phyloP scores from a whole-genome alignment of 2,329 filamentous ascomycete genomes.

The Rhinocladiella similis region DNA sequence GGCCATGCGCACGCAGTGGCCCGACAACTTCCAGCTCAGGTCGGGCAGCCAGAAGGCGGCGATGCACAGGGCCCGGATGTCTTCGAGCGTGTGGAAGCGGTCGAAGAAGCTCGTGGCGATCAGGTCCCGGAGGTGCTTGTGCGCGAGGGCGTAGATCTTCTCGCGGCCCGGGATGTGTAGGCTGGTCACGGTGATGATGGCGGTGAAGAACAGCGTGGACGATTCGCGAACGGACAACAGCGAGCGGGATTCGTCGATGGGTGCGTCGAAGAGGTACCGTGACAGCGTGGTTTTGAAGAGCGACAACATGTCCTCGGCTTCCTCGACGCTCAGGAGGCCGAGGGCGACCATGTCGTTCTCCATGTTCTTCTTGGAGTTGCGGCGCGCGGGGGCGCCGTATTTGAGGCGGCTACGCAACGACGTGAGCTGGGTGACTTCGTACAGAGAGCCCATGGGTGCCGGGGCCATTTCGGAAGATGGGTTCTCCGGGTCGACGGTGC shows the following conservation, averaged over 20 bases:
- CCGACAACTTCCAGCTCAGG: conserved; percentile 62
- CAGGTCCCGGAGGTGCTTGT: conserved; percentile 57
- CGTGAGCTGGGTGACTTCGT: conserved; percentile 54
- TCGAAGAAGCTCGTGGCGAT: conserved; percentile 60
- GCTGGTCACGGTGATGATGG: conserved; percentile 59
- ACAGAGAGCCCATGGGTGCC: conserved; percentile 55
- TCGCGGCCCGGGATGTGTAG: conserved; percentile 58
- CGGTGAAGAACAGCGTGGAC: conserved; percentile 57
- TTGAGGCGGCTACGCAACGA: conserved; percentile 26
- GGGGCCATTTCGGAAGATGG: conserved; percentile 43
- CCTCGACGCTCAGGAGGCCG: conserved; percentile 22
- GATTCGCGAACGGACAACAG: conserved; percentile 55
- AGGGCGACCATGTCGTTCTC: conserved; percentile 27
- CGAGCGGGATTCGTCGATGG: conserved; percentile 52
- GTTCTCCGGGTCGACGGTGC: conserved; percentile 21
- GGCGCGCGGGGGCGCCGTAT: conserved; percentile 24
- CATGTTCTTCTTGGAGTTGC: conserved; percentile 27
- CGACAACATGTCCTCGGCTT: conserved; percentile 28
- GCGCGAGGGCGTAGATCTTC: conserved; percentile 55
- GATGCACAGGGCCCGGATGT: conserved; percentile 60
- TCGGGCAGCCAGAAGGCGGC: conserved; percentile 65
- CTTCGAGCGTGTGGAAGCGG: conserved; percentile 57
- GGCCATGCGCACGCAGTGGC: conserved; percentile 58
- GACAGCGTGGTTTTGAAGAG: conserved; percentile 29
- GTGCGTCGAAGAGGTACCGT: conserved; percentile 33